Base-by-base conservation (phyloP, 2,329 filamentous ascomycete species). In the Ambrosiella beaveri region DNA sequence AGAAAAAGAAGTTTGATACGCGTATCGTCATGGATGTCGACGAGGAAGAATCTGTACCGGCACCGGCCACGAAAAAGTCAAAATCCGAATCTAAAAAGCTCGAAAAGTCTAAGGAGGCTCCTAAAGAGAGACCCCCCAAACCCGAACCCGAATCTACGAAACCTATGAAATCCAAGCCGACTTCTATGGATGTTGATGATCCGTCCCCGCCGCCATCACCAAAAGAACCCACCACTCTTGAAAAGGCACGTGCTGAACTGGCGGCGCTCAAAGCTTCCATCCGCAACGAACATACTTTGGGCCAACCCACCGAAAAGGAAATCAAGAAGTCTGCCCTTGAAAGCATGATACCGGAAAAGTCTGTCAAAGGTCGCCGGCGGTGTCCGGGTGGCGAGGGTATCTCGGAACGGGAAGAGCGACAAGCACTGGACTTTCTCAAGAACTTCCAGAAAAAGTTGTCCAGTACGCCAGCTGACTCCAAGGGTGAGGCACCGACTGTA, bases 181-280 rank as follows among this genome's bases (percentile, higher is more conserved):
- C 12, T 7, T n/a, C 39, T 12, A 57, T 60, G 54, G 58, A 54
- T 12, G 19, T 57, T n/a, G 47, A 60, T n/a, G 19, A 56, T 19
- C 45, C 37, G 5, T 47, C 44, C n/a, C 44, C 11, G n/a, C 44
- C 44, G 11, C 8, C 44, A 47, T 47, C 44, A 15, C 44, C 11
- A 15, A n/a, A 51, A 37, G 40, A 37, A 52, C 27, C 62, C 12
- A 68, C 75, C 1, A 74, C 76, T 0, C 70, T 90, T 8, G 82
- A 88, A 62, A 75, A 75, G 63, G 86, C 85, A 2, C 90, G 90
- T 63, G 85, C 86, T 41, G 84, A 93, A 65, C 88, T 91, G 57
- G 85, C 85, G 3, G 84, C 84, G 1, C 72, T 93, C 3, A 91
- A 90, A 68, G 85, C 85, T 7, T 89, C 85, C 0, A 88, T 93